phyloP scores from a whole-genome alignment of 495 filamentous ascomycete species.

The Evernia prunastri region DNA sequence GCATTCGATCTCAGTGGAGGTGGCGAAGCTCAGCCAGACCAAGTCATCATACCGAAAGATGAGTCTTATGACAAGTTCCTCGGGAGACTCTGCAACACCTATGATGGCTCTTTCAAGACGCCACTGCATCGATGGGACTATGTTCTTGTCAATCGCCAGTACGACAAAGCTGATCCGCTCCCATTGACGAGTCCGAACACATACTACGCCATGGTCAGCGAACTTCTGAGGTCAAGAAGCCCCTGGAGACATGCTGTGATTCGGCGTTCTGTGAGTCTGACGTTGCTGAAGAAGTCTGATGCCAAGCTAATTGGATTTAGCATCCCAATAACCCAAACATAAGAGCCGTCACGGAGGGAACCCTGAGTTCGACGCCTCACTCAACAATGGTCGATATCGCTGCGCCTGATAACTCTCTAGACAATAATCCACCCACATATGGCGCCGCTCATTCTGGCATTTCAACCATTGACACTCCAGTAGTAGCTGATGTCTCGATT shows the following conservation, averaged over 20 bases:
- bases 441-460: not conserved
- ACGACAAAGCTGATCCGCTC: not conserved
- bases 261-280: not conserved
- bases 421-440: not conserved
- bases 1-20: not conserved
- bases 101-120: not conserved
- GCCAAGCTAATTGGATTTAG: not conserved
- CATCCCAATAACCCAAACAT: not conserved
- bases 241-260: not conserved
- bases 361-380: not conserved
- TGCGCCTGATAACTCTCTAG: not conserved
- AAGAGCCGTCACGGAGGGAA: not conserved
- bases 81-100: not conserved
- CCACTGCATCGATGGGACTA: not conserved
- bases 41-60: not conserved
- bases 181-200: not conserved
- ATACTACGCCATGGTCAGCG: constrained; percentile 4
- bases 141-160: not conserved
- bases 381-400: not conserved
- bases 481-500: not conserved
- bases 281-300: not conserved
- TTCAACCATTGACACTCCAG: too few species aligned
- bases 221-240: not conserved
- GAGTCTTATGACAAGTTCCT: not conserved
- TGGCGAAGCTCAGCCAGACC: not conserved